A percentile compares a stretch with the other conserved stretches of the same genome.
Evolutionary conservation across 2,329 filamentous ascomycete genomes (phyloP).

Genomic region (Colletotrichum theobromicola): DNA sequence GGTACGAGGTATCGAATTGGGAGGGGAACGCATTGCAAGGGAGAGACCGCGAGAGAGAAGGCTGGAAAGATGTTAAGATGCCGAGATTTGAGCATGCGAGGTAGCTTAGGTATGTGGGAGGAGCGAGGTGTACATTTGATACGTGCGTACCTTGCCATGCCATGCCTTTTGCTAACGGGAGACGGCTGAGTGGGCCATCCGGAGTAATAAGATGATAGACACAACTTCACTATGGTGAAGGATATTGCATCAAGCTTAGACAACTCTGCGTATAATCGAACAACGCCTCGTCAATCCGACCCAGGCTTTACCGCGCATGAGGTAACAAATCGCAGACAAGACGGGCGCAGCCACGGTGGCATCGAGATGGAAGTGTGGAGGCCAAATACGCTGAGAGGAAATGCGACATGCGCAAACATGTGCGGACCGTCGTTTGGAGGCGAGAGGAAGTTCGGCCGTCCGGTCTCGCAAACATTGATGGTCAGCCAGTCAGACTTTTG

Average conservation of each 20-base stretch:
- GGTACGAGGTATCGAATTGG: neutral
- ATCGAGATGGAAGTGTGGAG: neutral
- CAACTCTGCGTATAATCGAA: neutral
- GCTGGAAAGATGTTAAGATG: neutral
- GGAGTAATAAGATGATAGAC: neutral
- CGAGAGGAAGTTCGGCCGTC: neutral
- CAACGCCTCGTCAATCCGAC: neutral
- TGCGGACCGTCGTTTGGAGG: neutral
- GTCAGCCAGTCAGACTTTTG: neutral
- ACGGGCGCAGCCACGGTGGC: neutral
- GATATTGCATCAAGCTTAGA: neutral
- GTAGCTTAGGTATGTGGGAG: neutral
- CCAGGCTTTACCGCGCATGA: neutral
- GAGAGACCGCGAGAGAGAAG: neutral
- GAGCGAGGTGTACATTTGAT: neutral
- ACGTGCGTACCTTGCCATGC: slow-evolving; percentile 1
- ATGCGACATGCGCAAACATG: slow-evolving; percentile 1
- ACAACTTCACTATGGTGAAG: neutral
- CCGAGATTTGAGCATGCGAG: slow-evolving; percentile 2
- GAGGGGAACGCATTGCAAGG: neutral
- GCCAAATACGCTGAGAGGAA: neutral
- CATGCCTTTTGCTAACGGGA: neutral
- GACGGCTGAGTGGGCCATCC: neutral
- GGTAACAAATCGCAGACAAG: neutral
- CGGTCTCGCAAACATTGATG: slow-evolving; percentile 12